A percentile compares a stretch with the other conserved stretches of the same genome.
These are phyloP conservation scores for Yarrowia phangngaensis DNA, from an alignment of 805 yeast genomes.

Conservation along the genomic window DNA sequence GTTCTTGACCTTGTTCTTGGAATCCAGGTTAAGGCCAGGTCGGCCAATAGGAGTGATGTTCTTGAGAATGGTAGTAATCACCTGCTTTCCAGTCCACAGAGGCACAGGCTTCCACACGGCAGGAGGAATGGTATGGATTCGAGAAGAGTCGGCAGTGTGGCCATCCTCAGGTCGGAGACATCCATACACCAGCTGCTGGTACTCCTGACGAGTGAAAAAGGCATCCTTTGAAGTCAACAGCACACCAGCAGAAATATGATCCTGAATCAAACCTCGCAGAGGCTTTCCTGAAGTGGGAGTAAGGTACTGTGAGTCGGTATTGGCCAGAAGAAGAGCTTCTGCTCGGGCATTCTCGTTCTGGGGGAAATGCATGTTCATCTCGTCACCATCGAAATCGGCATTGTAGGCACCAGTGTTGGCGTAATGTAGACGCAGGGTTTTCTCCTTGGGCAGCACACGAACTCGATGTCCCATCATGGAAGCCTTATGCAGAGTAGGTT, in stretches of 20 bases:
- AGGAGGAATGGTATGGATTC: constrained; percentile 80
- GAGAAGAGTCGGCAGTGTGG: constrained; percentile 56
- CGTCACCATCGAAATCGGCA: constrained; percentile 99
- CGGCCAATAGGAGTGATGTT: constrained; percentile 82
- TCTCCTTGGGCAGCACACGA: constrained; percentile 94
- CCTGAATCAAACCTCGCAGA: constrained; percentile 97
- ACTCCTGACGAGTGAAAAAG: constrained; percentile 83
- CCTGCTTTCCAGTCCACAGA: constrained; percentile 97
- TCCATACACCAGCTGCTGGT: constrained; percentile 90
- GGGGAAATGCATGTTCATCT: constrained; percentile 99
- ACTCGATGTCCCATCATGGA: constrained; percentile 99
- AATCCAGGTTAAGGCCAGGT: constrained; percentile 84
- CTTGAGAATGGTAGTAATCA: constrained; percentile 83
- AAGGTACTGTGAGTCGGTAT: constrained; percentile 94
- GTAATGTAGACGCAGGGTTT: constrained; percentile 91
- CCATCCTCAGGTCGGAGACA: constrained; percentile 97
- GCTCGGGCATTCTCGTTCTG: constrained; percentile 96
- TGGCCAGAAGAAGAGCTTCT: constrained; percentile 91
- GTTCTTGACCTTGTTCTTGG: constrained; percentile 85
- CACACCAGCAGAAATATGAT: constrained; percentile 97
- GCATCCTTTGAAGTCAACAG: constrained; percentile 94
- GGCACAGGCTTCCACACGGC: constrained; percentile 81
- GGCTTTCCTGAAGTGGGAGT: constrained; percentile 99
- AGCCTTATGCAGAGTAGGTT: constrained; percentile 97
- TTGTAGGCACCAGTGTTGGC: constrained; percentile 99